phyloP scores from a whole-genome alignment of 2,329 filamentous ascomycete species.

The Sporothrix schenckii region DNA sequence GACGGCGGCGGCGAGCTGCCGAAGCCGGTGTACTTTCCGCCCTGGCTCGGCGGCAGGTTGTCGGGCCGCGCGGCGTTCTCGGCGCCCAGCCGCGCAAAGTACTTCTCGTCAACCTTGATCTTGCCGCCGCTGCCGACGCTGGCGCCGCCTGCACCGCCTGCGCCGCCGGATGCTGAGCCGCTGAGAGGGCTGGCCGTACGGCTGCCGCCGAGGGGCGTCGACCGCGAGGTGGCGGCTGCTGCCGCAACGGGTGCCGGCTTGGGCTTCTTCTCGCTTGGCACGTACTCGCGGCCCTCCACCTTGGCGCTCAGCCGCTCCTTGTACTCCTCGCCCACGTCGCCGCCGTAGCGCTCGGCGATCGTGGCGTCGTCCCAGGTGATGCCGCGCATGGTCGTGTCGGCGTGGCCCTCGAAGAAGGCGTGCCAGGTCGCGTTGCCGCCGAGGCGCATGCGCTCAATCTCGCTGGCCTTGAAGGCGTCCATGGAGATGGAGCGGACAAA shows the following conservation, averaged over 20 bases:
- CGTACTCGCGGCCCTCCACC: slow-evolving; percentile 85
- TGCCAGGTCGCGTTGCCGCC: slow-evolving; percentile 90
- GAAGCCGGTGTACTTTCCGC: slow-evolving; percentile 90
- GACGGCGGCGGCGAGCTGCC: slow-evolving; percentile 71
- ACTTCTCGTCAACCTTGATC: slow-evolving; percentile 76
- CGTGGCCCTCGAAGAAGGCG: slow-evolving; percentile 78
- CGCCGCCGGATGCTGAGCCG: background rate
- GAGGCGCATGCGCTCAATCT: slow-evolving; percentile 90
- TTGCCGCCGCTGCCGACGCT: slow-evolving; percentile 45
- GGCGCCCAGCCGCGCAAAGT: slow-evolving; percentile 82
- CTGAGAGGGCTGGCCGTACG: slow-evolving; percentile 38
- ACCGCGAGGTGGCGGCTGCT: slow-evolving; percentile 43
- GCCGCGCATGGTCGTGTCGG: slow-evolving; percentile 66
- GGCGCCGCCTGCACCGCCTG: background rate
- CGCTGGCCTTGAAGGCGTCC: slow-evolving; percentile 93
- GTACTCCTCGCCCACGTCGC: slow-evolving; percentile 90
- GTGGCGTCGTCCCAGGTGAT: slow-evolving; percentile 82
- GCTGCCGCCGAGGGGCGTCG: slow-evolving; percentile 34
- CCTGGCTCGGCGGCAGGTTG: slow-evolving; percentile 79
- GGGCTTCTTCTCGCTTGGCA: slow-evolving; percentile 64
- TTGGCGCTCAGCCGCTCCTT: slow-evolving; percentile 87
- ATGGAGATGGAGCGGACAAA: slow-evolving; percentile 98
- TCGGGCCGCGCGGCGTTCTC: slow-evolving; percentile 79
- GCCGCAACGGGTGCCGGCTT: slow-evolving; percentile 48
- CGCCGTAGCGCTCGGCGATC: slow-evolving; percentile 87